phyloP scores from a whole-genome alignment of 2,329 filamentous ascomycete genomes.

The Phyllosticta citrichinensis region DNA sequence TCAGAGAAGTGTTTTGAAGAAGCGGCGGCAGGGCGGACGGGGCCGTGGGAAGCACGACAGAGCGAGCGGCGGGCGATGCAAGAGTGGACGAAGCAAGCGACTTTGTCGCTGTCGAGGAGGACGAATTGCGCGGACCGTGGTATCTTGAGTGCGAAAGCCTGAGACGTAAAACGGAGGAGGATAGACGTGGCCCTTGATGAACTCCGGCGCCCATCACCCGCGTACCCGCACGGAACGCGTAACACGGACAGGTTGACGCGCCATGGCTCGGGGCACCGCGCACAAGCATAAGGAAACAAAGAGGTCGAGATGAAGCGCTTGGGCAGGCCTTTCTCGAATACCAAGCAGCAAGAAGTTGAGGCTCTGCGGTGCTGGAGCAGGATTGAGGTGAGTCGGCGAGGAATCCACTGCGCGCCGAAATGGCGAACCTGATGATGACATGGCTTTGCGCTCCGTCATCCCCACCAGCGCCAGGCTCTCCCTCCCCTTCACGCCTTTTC shows the following conservation, averaged over 20 bases:
- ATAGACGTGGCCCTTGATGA: conserved; percentile 4
- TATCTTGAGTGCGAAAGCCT: conserved; percentile 1
- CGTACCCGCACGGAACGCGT: conserved; percentile 8
- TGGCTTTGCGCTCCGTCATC: background rate
- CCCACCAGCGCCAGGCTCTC: background rate
- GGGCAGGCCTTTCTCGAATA: background rate
- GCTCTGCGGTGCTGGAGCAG: background rate
- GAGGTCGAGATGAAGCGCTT: background rate
- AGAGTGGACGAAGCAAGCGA: background rate
- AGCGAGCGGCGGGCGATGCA: background rate
- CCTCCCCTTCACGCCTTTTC: too few relatives aligned
- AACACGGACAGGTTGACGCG: conserved; percentile 8
- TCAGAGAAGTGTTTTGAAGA: background rate
- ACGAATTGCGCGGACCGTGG: background rate
- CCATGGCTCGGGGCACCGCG: conserved; percentile 7
- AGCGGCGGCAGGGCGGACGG: background rate
- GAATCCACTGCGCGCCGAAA: background rate
- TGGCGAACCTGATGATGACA: background rate
- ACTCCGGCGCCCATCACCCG: conserved; percentile 7
- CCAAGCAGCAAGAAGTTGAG: background rate
- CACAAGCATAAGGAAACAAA: conserved; percentile 8
- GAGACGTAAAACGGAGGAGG: background rate
- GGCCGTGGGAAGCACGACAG: background rate
- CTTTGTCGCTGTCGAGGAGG: background rate
- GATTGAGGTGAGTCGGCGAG: background rate